Base-by-base conservation (phyloP, 1,284 basidiomycete species). In the Tilletia walkeri region DNA sequence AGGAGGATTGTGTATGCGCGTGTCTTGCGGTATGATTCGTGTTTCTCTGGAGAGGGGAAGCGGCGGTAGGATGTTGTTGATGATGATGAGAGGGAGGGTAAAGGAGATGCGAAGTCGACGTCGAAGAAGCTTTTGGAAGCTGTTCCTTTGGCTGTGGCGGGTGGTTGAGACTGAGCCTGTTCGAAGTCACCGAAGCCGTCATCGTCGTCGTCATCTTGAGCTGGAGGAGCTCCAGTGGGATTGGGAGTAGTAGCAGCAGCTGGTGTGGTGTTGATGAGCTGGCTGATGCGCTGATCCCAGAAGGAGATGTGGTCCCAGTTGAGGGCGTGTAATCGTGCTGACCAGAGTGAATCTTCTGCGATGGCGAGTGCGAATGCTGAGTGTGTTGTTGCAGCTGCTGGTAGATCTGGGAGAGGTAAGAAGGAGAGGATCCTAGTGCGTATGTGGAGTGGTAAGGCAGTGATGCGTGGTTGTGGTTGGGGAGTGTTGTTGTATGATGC, bases 141-240 rank as follows among this genome's bases (percentile, higher is more conserved):
- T 45, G 41, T 14, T 7, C 3, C 41, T 7, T 9, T n/a, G 24
- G 47, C 50, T 67, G 71, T 38, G 18, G 36, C 48, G 39, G n/a
- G 18, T n/a, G 49, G 50, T 4, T 45, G 41, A 45, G 39, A 2
- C 34, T 53, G 16, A 0, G 69, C 74, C 0, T 67, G 50, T 68
- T 70, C 67, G 69, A 78, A 76, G 67, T 77, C 75, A n/a, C 80
- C 94, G 86, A 97, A 98, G 49, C 95, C 94, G 75, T 93, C 89
- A 56, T 85, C 79, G 49, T 84, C 85, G 50, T 86, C 88, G 39
- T 68, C 36, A 9, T 61, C 39, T 45, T 12, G 12, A 45, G 39
- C 20, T n/a, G 34, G 24, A 6, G 34, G 5, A 24, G 24, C 6
- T 39, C 53, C 53, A n/a, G 50, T n/a, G 39, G 10, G 65, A 20